These are phyloP conservation scores for Marasmius sp. DNA, from an alignment of 1,284 basidiomycete species.

Conservation along the genomic window DNA sequence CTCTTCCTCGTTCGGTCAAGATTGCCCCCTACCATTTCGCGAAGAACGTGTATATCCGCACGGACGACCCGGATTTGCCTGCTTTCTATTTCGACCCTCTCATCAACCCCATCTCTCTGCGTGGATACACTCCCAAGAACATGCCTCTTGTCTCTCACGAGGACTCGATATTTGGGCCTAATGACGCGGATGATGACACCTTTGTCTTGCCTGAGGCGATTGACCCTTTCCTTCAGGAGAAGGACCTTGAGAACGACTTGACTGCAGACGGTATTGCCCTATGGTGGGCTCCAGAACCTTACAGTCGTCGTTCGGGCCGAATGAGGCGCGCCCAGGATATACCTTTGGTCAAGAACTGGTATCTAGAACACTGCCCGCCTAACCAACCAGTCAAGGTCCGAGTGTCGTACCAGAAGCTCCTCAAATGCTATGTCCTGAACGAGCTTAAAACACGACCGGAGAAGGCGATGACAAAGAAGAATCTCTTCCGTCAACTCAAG, in stretches of 20 bases:
- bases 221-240: slow-evolving; percentile 82
- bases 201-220: slow-evolving; percentile 86
- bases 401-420: slow-evolving; percentile 98
- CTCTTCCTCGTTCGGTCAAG: slow-evolving; percentile 91
- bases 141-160: slow-evolving; percentile 85
- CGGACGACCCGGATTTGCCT: slow-evolving; percentile 98
- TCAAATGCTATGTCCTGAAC: slow-evolving; percentile 96
- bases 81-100: slow-evolving; percentile 99
- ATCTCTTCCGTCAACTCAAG: slow-evolving; percentile 93
- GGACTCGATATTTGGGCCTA: slow-evolving; percentile 86
- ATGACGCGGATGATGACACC: slow-evolving; percentile 82
- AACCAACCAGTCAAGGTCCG: slow-evolving; percentile 97
- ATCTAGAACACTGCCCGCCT: slow-evolving; percentile 96
- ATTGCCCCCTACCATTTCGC: slow-evolving; percentile 92
- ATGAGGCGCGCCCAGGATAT: slow-evolving; percentile 95
- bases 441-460: slow-evolving; percentile 87
- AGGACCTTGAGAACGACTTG: slow-evolving; percentile 84
- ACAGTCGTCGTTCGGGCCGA: slow-evolving; percentile 88
- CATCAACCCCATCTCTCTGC: slow-evolving; percentile 94
- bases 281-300: slow-evolving; percentile 99
- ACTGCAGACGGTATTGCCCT: slow-evolving; percentile 97
- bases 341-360: slow-evolving; percentile 97
- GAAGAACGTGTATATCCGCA: slow-evolving; percentile 98
- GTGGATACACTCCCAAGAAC: slow-evolving; percentile 84
- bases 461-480: slow-evolving; percentile 98